phyloP scores from a whole-genome alignment of 139 green algal genomes.

The Ettlia oleoabundans region DNA sequence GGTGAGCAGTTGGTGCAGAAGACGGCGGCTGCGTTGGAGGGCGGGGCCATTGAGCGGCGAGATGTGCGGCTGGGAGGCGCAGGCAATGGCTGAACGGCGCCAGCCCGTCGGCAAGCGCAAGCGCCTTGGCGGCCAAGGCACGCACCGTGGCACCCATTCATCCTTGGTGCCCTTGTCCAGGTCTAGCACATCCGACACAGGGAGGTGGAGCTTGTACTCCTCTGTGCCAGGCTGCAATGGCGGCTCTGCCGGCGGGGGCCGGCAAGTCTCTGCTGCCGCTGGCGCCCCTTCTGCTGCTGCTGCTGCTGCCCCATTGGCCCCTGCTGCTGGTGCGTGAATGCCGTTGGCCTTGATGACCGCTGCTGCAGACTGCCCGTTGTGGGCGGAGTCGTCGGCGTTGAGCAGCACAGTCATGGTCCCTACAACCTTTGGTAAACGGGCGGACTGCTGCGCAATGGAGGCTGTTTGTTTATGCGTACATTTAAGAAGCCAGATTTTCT shows the following conservation, averaged over 20 bases:
- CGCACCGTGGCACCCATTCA: conserved; percentile 58
- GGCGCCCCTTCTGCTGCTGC: neutral
- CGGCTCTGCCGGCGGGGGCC: neutral
- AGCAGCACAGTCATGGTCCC: conserved; percentile 20
- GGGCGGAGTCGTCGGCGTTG: conserved; percentile 2
- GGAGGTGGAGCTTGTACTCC: conserved; percentile 18
- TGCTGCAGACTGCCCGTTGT: neutral
- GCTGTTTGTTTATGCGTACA: too few relatives aligned
- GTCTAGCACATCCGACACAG: conserved; percentile 43
- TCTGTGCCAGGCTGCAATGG: neutral
- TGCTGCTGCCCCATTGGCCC: neutral
- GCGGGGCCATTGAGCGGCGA: conserved; percentile 1
- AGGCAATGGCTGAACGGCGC: too few relatives aligned
- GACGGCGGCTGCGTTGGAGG: too few relatives aligned
- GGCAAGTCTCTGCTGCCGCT: neutral
- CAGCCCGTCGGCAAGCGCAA: too few relatives aligned
- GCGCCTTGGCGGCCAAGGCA: neutral
- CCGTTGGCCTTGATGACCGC: conserved; percentile 12
- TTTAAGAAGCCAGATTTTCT: too few relatives aligned
- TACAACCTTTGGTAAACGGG: neutral
- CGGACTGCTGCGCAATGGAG: neutral
- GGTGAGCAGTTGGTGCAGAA: too few relatives aligned
- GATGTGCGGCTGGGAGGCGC: neutral
- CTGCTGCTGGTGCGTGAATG: neutral
- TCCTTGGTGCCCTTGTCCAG: conserved; percentile 62